A percentile compares a stretch with the other conserved stretches of the same genome.
phyloP scores from a whole-genome alignment of 495 filamentous ascomycete species.

The Penicillium chermesinum region DNA sequence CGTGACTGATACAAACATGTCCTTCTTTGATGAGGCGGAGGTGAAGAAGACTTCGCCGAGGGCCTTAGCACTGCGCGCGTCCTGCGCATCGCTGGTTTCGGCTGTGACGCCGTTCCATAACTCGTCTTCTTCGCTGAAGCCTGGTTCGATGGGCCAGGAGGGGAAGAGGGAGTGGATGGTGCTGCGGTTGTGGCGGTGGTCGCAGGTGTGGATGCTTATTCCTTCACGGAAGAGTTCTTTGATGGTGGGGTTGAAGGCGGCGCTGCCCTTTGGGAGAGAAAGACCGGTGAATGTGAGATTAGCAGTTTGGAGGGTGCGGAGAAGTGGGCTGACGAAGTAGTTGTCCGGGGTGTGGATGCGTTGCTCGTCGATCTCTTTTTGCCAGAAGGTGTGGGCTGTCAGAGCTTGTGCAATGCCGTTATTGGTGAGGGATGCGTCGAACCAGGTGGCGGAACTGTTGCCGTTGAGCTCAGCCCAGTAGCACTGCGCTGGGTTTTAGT shows the following conservation, averaged over 20 bases:
- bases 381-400: constrained; percentile 60
- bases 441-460: constrained; percentile 62
- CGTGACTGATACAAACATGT: constrained; percentile 60
- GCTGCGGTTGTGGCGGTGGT: constrained; percentile 55
- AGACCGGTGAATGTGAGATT: constrained; percentile 56
- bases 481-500: constrained; percentile 43
- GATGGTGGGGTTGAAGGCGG: constrained; percentile 55
- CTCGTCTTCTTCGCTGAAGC: constrained; percentile 58
- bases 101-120: constrained; percentile 53
- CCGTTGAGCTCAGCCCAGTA: constrained; percentile 69
- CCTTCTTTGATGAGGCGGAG: constrained; percentile 19
- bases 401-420: constrained; percentile 58
- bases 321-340: constrained; percentile 67
- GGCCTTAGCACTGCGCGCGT: constrained; percentile 47
- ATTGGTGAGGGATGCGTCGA: constrained; percentile 62
- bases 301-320: constrained; percentile 61
- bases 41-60: constrained; percentile 60
- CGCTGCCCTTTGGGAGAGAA: constrained; percentile 36
- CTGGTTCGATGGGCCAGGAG: constrained; percentile 53
- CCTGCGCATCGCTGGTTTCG: constrained; percentile 52
- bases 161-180: constrained; percentile 58
- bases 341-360: constrained; percentile 58
- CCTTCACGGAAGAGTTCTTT: constrained; percentile 70
- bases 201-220: constrained; percentile 74
- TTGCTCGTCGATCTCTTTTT: constrained; percentile 42